Evolutionary conservation across 345 rosid species (phyloP).

Genomic region (Melaleuca alternifolia): DNA sequence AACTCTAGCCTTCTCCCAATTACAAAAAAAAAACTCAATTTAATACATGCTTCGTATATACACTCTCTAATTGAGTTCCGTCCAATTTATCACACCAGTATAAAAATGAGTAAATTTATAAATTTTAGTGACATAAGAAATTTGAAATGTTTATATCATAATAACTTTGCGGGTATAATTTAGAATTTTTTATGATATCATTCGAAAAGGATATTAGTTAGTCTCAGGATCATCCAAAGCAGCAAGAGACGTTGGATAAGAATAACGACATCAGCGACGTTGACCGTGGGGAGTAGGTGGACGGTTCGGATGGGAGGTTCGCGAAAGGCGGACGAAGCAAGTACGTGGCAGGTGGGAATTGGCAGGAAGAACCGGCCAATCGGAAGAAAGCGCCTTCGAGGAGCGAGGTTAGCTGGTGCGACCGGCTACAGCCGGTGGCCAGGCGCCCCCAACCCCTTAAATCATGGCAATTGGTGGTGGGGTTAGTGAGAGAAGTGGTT

Average conservation of each 20-base stretch:
- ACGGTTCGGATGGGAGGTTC: not conserved
- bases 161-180: too few species aligned
- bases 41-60: too few species aligned
- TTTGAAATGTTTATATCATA: too few species aligned
- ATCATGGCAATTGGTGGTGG: not conserved
- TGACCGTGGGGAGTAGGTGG: not conserved
- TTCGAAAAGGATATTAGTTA: not conserved
- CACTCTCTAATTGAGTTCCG: too few species aligned
- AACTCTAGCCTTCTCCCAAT: too few species aligned
- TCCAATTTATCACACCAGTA: too few species aligned
- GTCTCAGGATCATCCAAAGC: not conserved
- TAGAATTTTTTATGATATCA: too few species aligned
- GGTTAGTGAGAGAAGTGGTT: not conserved
- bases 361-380: not conserved
- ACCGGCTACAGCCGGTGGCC: not conserved
- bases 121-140: too few species aligned
- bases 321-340: not conserved
- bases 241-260: conserved; percentile 5
- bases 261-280: not conserved
- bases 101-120: too few species aligned
- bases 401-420: not conserved
- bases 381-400: not conserved
- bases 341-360: not conserved
- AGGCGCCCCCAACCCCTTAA: not conserved
- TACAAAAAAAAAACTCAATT: too few species aligned